These are phyloP conservation scores for Massariosphaeria phaeospora DNA, from an alignment of 495 filamentous ascomycete species.

Conservation along the genomic window DNA sequence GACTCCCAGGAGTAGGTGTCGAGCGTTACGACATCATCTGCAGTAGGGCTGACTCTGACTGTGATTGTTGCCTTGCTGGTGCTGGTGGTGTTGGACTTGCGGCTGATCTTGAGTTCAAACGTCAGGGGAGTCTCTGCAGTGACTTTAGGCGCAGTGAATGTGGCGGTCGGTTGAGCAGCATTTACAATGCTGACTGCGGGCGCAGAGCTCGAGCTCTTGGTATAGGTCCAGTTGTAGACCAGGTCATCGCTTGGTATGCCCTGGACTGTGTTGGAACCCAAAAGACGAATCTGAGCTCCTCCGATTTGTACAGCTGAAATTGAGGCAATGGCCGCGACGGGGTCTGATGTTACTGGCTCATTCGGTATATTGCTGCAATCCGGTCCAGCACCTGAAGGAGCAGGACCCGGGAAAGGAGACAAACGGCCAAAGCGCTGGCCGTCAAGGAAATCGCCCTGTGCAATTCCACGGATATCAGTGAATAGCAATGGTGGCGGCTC, in stretches of 20 bases:
- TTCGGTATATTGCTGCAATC: conserved; percentile 5
- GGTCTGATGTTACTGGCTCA: background rate
- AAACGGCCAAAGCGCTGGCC: conserved; percentile 33
- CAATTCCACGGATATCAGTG: conserved; percentile 22
- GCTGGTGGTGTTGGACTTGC: conserved; percentile 17
- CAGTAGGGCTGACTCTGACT: conserved; percentile 11
- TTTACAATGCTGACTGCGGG: conserved; percentile 21
- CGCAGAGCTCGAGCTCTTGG: conserved; percentile 2
- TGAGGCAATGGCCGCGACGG: background rate
- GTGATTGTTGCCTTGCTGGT: conserved; percentile 8
- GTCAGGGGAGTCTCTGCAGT: conserved; percentile 10
- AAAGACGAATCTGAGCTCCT: conserved; percentile 18
- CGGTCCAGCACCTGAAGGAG: conserved; percentile 12
- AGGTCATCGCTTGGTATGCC: conserved; percentile 16
- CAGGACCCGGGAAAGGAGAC: conserved; percentile 33
- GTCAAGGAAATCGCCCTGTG: conserved; percentile 32
- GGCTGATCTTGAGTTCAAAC: conserved; percentile 15
- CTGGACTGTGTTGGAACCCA: conserved; percentile 15
- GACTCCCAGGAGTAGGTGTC: conserved; percentile 18
- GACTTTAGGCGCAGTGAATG: conserved; percentile 17
- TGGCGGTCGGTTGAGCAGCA: conserved; percentile 11
- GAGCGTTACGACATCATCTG: conserved; percentile 17
- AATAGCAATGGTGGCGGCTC: conserved; percentile 35
- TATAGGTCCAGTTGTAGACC: conserved; percentile 25
- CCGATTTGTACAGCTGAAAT: conserved; percentile 5